Percentiles rank a stretch among this genome's conserved stretches.
These are phyloP conservation scores for Boletus rubescentipes DNA, from an alignment of 768 basidiomycete genomes.

Conservation along the genomic window DNA sequence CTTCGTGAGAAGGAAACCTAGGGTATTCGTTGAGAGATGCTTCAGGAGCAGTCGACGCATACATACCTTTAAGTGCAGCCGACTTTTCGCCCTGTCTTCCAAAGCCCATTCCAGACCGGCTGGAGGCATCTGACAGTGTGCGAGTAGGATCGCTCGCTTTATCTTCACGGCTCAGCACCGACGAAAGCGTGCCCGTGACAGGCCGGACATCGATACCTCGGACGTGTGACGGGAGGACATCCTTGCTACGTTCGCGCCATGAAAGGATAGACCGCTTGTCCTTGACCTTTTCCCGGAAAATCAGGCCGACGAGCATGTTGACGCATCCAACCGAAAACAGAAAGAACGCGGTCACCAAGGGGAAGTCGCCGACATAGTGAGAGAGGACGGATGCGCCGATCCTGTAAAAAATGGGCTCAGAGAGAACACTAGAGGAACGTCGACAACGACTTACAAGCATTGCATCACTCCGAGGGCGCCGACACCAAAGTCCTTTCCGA, in stretches of 20 bases:
- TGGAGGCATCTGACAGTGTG: slow-evolving; percentile 19
- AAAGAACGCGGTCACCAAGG: slow-evolving; percentile 85
- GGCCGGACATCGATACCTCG: slow-evolving; percentile 25
- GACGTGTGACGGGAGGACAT: slow-evolving; percentile 49
- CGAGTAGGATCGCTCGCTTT: slow-evolving; percentile 2
- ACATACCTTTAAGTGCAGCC: slow-evolving; percentile 60
- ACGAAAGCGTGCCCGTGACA: slow-evolving; percentile 13
- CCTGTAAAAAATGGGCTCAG: slow-evolving; percentile 29
- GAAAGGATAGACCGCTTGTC: slow-evolving; percentile 61
- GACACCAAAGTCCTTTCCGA: slow-evolving; percentile 83
- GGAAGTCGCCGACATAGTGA: slow-evolving; percentile 78
- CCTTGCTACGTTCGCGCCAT: slow-evolving; percentile 61
- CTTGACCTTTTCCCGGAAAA: slow-evolving; percentile 72
- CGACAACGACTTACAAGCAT: slow-evolving; percentile 55
- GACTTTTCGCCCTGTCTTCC: slow-evolving; percentile 80
- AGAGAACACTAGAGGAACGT: neutral
- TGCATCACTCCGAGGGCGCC: slow-evolving; percentile 89
- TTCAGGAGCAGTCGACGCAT: slow-evolving; percentile 6
- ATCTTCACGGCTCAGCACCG: slow-evolving; percentile 10
- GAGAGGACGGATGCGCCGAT: slow-evolving; percentile 67
- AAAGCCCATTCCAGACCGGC: slow-evolving; percentile 63
- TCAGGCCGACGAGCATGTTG: slow-evolving; percentile 79
- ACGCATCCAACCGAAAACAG: slow-evolving; percentile 80
- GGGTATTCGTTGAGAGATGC: neutral
- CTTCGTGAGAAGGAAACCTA: slow-evolving; percentile 57